Percentiles rank a stretch among this genome's conserved stretches.
Conservation (phyloP, 306 rosid genomes). For the Lathyrus sativus region DNA sequence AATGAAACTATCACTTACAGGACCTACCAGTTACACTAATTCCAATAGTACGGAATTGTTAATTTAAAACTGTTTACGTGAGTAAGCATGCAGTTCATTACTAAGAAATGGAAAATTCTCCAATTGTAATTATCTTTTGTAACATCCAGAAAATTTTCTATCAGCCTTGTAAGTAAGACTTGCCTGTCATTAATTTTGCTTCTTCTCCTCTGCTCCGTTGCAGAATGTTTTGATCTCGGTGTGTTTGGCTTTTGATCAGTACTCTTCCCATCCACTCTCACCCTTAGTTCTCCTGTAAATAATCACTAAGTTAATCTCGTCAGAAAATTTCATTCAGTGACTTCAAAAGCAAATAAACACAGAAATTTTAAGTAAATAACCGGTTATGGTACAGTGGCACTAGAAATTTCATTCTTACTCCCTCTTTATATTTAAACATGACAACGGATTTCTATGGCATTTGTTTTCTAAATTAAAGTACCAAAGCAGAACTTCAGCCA, state of each 20-base stretch:
- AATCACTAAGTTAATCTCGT: constrained; percentile 19
- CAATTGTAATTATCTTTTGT: background rate
- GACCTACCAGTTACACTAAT: background rate
- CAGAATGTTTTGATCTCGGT: constrained; percentile 97
- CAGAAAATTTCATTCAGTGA: constrained; percentile 18
- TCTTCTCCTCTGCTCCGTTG: constrained; percentile 96
- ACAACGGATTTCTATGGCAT: background rate
- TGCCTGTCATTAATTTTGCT: constrained; percentile 98
- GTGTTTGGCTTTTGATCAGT: constrained; percentile 89
- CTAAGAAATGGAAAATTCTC: constrained; percentile 1
- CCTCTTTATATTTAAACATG: background rate
- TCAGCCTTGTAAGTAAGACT: constrained; percentile 35
- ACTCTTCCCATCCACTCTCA: constrained; percentile 64
- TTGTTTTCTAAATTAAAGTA: background rate
- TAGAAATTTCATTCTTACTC: background rate
- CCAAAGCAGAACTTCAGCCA: background rate
- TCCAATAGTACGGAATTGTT: background rate
- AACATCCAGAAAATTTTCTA: constrained; percentile 3
- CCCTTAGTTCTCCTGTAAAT: constrained; percentile 56
- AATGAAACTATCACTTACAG: background rate
- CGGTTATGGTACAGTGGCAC: background rate
- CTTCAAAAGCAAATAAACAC: background rate
- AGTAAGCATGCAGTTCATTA: constrained; percentile 18
- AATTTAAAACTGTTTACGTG: background rate
- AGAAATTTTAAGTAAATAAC: background rate